Evolutionary conservation across 2,329 filamentous ascomycete species (phyloP).

Genomic region (Ophiostoma piceae): DNA sequence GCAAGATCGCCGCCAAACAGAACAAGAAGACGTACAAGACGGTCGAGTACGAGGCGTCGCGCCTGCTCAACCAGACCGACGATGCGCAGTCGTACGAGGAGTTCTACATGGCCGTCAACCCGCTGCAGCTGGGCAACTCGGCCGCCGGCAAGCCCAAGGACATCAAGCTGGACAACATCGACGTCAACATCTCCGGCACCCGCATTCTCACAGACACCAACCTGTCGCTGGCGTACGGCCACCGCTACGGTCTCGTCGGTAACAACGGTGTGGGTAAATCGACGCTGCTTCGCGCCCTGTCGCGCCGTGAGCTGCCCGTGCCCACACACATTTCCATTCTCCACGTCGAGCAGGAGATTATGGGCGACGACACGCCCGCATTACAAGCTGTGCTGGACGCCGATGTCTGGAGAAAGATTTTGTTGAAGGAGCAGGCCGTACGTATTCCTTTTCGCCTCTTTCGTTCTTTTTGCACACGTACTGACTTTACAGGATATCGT

Average conservation of each 20-base stretch:
- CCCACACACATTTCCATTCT: conserved; percentile 98
- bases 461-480: conserved; percentile 18
- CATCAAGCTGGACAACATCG: conserved; percentile 94
- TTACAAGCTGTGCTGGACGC: conserved; percentile 93
- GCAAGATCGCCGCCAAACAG: conserved; percentile 96
- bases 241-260: conserved; percentile 93
- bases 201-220: conserved; percentile 89
- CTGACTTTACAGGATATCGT: conserved; percentile 59
- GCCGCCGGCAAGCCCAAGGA: conserved; percentile 89
- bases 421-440: conserved; percentile 81
- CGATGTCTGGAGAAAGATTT: conserved; percentile 96
- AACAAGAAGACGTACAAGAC: conserved; percentile 98
- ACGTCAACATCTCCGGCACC: conserved; percentile 83
- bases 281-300: conserved; percentile 86
- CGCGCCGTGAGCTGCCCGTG: conserved; percentile 87
- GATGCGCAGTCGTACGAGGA: conserved; percentile 92
- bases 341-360: conserved; percentile 98
- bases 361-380: conserved; percentile 89
- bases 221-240: conserved; percentile 83
- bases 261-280: conserved; percentile 99
- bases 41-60: conserved; percentile 94
- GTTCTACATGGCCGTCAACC: conserved; percentile 99
- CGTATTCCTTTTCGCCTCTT: conserved; percentile 33
- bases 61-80: conserved; percentile 75
- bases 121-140: conserved; percentile 72